Evolutionary conservation across 148 eudicot genomes (phyloP), one percentile per base, ranked within the genome.

Genomic region (Simmondsia chinensis): DNA sequence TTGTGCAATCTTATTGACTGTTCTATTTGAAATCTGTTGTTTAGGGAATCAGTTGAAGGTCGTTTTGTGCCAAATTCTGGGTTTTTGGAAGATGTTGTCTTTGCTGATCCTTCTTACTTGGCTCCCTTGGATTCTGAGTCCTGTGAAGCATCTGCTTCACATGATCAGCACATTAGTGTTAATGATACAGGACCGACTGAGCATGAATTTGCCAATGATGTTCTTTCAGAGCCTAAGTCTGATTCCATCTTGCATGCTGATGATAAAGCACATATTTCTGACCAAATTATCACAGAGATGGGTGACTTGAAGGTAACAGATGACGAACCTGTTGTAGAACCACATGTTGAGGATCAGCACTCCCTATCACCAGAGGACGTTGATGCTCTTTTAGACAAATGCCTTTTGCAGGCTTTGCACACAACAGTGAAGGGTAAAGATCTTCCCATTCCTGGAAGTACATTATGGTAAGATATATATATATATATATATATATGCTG

Each of bases 361-460:
- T 39, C 52, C 14, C 22, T 82, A 37, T 79, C 88, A 21, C 45
- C 71, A 34, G 79, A 79, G 45, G 95, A 82, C 47, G 64, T 85
- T 16, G 97, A 91, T 64, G 61, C 48, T 10, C 69, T 91, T 32
- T 54, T 91, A 59, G 88, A 91, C 69, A 74, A 52, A 59, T 82
- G 95, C 61, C 83, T 91, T 54, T 57, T 85, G 49, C 97, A 91
- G 68, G 94, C 97, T 23, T 77, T 91, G 76, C 86, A 91, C 62
- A 91, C 89, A 12, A 76, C 89, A 20, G 66, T 91, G 43, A 82
- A 79, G 50, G 97, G 85, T 48, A 79, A 82, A 66, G 97, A 91
- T 36, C 86, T 85, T 61, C 97, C 97, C 28, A 68, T 85, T 58
- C 79, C 89, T 43, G 97, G 97, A 66, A 91, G 97, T 66, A 76